phyloP scores from a whole-genome alignment of 192 early-diverging fungal genomes.

The Phycomyces blakesleeanus region DNA sequence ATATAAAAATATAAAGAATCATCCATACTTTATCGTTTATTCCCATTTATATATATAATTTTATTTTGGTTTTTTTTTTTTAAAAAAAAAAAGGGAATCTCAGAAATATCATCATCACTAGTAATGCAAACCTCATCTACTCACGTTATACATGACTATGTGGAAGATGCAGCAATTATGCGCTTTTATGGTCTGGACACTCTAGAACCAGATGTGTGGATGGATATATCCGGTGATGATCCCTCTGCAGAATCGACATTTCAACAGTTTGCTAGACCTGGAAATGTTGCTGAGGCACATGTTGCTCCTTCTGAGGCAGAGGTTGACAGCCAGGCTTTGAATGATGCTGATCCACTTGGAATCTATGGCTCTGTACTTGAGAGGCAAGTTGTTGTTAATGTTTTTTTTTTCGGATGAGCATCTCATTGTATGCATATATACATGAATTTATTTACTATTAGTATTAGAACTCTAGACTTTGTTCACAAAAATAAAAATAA shows the following conservation, averaged over 20 bases:
- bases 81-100: not conserved
- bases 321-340: conserved; percentile 25
- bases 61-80: too few relatives aligned
- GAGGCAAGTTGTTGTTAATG: too few relatives aligned
- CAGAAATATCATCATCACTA: not conserved
- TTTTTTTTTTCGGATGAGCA: too few relatives aligned
- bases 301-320: conserved; percentile 26
- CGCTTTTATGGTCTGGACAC: conserved; percentile 51
- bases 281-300: conserved; percentile 8
- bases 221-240: conserved; percentile 41
- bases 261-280: conserved; percentile 24
- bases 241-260: conserved; percentile 17
- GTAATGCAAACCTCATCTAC: too few relatives aligned
- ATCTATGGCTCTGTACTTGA: conserved; percentile 35
- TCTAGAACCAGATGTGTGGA: conserved; percentile 45
- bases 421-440: too few relatives aligned
- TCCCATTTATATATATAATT: too few relatives aligned
- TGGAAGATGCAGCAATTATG: conserved; percentile 41
- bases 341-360: conserved; percentile 50
- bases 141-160: conserved; percentile 22
- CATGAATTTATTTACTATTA: too few relatives aligned
- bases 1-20: too few relatives aligned
- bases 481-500: too few relatives aligned
- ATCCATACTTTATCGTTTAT: too few relatives aligned
- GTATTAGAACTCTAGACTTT: too few relatives aligned